Conservation (phyloP, 768 basidiomycete species). For the Amanita rimosa region DNA sequence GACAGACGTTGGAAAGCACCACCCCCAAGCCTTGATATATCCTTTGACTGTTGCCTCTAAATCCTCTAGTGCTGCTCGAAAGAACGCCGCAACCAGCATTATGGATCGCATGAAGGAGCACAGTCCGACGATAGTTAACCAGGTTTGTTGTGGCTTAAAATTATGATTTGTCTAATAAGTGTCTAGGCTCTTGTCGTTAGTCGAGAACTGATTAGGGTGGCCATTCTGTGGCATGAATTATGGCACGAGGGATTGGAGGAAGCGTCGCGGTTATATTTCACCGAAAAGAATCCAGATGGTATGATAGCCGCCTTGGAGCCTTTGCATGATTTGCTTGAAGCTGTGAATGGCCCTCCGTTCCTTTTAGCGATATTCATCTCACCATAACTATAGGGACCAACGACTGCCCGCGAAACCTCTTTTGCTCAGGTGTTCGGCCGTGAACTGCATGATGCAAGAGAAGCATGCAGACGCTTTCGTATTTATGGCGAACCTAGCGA, state of each 20-base stretch:
- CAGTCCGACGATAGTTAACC: slow-evolving; percentile 76
- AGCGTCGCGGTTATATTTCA: slow-evolving; percentile 92
- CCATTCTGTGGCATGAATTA: slow-evolving; percentile 96
- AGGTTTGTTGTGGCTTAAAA: slow-evolving; percentile 33
- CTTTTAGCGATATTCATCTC: not conserved
- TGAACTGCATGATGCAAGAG: slow-evolving; percentile 86
- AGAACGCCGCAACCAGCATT: slow-evolving; percentile 73
- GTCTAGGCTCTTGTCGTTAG: slow-evolving; percentile 78
- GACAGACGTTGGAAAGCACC: slow-evolving; percentile 88
- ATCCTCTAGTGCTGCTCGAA: slow-evolving; percentile 76
- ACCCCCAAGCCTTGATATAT: slow-evolving; percentile 96
- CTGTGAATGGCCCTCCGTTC: slow-evolving; percentile 31
- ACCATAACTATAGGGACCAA: slow-evolving; percentile 56
- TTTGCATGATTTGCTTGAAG: slow-evolving; percentile 85
- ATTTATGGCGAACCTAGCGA: slow-evolving; percentile 80
- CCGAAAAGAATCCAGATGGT: slow-evolving; percentile 91
- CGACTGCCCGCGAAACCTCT: slow-evolving; percentile 88
- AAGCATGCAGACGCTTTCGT: slow-evolving; percentile 80
- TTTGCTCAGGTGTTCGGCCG: slow-evolving; percentile 91
- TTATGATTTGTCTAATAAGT: slow-evolving; percentile 1
- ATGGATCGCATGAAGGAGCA: slow-evolving; percentile 94
- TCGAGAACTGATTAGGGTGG: slow-evolving; percentile 91
- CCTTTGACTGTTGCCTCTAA: slow-evolving; percentile 93
- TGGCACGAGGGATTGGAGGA: slow-evolving; percentile 99
- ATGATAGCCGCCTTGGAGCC: slow-evolving; percentile 94